Base-by-base conservation (phyloP, 2,329 filamentous ascomycete genomes). In the Talaromyces sp. region DNA sequence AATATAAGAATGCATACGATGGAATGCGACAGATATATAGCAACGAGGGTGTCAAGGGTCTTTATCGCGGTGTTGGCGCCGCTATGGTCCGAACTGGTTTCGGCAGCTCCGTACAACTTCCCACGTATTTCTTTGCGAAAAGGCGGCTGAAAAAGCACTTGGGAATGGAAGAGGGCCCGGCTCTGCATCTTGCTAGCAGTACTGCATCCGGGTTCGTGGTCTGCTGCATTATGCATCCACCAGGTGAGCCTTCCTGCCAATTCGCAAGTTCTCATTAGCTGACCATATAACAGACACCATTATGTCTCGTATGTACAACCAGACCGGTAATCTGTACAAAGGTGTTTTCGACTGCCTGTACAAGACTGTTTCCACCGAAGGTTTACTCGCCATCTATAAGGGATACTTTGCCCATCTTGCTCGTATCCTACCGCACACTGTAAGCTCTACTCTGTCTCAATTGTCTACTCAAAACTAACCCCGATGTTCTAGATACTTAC, bases 271-370 rank as follows among this genome's bases (percentile, higher is more conserved):
- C 35, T 60, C 3, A 31, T 63, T 69, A 49, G 66, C 65, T 43
- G 39, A 61, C 27, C 43, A 49, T 41, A 63, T 56, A 64, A 56
- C 67, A 86, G 95, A 99, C 78, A 99, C 95, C 5, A 91, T 99
- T 80, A 99, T 99, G 95, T 95, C 92, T 68, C 90, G 95, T 68
- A 89, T 99, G 84, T 99, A 99, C 84, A 99, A 99, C 82, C 95
- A 99, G 78, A 96, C 93, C 68, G 95, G 95, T 61, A 96, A 97
- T 76, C 85, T 99, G n/a, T 99, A 99, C 83, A 89, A 86, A 70
- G 91, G 93, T 66, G 92, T 96, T 4, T 91, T 96, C 68, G 95
- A 99, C 80, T 99, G 95, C 76, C 80, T 98, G 66, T 87, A 86
- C 76, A 93, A 97, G 81, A 99, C 95, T 0, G 85, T 99, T 67